Evolutionary conservation across 2,329 filamentous ascomycete species (phyloP).

Genomic region (Proliferodiscus dingleyae): DNA sequence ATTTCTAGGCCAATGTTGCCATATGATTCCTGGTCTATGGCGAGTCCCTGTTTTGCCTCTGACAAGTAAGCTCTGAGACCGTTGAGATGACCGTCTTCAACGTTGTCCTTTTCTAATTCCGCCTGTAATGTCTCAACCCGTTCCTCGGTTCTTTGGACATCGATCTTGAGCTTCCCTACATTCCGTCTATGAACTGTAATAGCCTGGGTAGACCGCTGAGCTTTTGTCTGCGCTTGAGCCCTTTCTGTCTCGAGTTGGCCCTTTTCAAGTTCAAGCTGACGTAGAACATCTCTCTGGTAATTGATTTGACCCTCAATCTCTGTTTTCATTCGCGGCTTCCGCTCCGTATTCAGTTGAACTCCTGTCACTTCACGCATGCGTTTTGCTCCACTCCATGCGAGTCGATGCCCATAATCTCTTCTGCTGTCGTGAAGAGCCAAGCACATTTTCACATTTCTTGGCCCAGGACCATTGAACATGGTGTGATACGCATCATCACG

Average conservation of each 20-base stretch:
- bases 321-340: conserved; percentile 68
- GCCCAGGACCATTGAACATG: conserved; percentile 57
- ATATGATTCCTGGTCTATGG: conserved; percentile 51
- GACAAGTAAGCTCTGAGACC: conserved; percentile 53
- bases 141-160: conserved; percentile 56
- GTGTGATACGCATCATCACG: conserved; percentile 61
- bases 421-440: conserved; percentile 62
- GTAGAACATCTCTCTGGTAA: conserved; percentile 44
- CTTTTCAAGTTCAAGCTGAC: conserved; percentile 52
- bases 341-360: conserved; percentile 31
- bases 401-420: conserved; percentile 54
- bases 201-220: conserved; percentile 44
- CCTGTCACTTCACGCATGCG: conserved; percentile 44
- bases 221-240: conserved; percentile 38
- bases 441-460: conserved; percentile 68
- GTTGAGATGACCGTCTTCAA: conserved; percentile 62
- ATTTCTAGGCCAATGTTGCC: conserved; percentile 47
- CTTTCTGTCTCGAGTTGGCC: conserved; percentile 37
- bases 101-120: conserved; percentile 61
- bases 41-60: conserved; percentile 41
- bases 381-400: conserved; percentile 43
- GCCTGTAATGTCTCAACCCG: conserved; percentile 48
- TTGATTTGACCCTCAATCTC: conserved; percentile 64
- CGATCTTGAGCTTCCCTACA: conserved; percentile 45
- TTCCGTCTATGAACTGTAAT: conserved; percentile 45